Conservation (phyloP, 192 early-diverging fungal genomes). For the Coemansia nantahalensis region DNA sequence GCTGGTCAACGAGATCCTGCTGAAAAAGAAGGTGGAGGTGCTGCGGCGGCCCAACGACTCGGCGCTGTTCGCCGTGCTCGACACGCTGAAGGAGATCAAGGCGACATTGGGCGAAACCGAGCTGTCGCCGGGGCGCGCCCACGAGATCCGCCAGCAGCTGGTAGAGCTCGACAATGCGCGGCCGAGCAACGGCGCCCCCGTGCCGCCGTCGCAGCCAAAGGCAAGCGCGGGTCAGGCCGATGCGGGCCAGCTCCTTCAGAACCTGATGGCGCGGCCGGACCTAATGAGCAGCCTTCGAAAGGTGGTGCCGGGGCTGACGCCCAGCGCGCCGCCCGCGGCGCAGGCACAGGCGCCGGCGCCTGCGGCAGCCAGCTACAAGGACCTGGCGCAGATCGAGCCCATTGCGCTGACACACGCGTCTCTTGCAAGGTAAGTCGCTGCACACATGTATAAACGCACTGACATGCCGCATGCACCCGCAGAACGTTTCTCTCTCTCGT, state of each 20-base stretch:
- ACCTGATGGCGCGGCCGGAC: slow-evolving; percentile 37
- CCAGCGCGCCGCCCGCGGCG: slow-evolving; percentile 21
- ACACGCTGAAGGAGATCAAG: slow-evolving; percentile 33
- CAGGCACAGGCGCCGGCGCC: slow-evolving; percentile 8
- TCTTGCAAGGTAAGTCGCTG: slow-evolving; percentile 37
- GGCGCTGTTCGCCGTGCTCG: slow-evolving; percentile 24
- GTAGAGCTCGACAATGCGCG: slow-evolving; percentile 10
- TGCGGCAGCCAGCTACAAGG: slow-evolving; percentile 2
- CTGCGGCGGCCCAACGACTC: slow-evolving; percentile 39
- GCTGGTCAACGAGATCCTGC: slow-evolving; percentile 27
- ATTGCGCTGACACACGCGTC: slow-evolving; percentile 35
- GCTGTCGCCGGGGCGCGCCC: slow-evolving; percentile 13
- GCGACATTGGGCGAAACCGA: slow-evolving; percentile 18
- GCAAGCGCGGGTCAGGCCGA: slow-evolving; percentile 3
- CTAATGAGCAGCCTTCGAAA: slow-evolving; percentile 36
- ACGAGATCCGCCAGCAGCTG: slow-evolving; percentile 33
- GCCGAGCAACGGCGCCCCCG: neutral
- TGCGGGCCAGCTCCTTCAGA: slow-evolving; percentile 30
- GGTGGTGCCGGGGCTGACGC: slow-evolving; percentile 28
- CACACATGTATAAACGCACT: neutral
- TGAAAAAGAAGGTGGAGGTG: slow-evolving; percentile 43
- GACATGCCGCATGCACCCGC: neutral
- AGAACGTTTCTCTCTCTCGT: no score
- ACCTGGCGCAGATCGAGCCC: slow-evolving; percentile 36
- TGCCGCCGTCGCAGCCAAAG: neutral